phyloP scores from a whole-genome alignment of 2,329 filamentous ascomycete species.

The Penicillium sp. region DNA sequence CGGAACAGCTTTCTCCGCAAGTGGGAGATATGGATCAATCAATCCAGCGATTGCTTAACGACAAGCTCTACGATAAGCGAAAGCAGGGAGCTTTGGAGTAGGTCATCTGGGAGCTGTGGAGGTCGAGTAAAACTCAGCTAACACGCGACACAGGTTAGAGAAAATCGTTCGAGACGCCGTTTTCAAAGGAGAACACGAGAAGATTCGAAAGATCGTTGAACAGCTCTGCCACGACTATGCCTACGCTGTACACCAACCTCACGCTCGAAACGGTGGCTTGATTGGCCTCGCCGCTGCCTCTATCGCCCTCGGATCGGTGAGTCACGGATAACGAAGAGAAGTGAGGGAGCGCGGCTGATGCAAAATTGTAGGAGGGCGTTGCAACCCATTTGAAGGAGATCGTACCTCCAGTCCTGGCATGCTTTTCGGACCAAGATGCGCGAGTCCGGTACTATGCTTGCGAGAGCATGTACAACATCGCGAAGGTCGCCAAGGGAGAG shows the following conservation, averaged over 20 bases:
- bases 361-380: conserved; percentile 64
- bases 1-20: conserved; percentile 21
- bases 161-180: conserved; percentile 83
- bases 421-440: conserved; percentile 97
- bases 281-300: conserved; percentile 94
- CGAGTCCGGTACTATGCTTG: conserved; percentile 96
- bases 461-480: conserved; percentile 99
- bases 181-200: conserved; percentile 70
- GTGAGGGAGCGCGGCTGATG: conserved; percentile 5
- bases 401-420: conserved; percentile 92
- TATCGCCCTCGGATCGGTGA: conserved; percentile 86
- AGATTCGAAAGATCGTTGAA: conserved; percentile 83
- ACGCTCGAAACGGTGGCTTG: conserved; percentile 91
- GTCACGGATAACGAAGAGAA: conserved; percentile 36
- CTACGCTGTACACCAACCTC: conserved; percentile 93
- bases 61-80: conserved; percentile 98
- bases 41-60: conserved; percentile 87
- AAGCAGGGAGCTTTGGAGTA: conserved; percentile 97
- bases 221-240: conserved; percentile 98
- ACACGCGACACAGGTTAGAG: conserved; percentile 65
- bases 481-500: conserved; percentile 97
- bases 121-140: conserved; percentile 1
- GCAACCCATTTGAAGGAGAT: conserved; percentile 90
- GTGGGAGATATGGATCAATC: conserved; percentile 70
- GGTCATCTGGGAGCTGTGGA: conserved; percentile 34